Evolutionary conservation across 2,329 filamentous ascomycete genomes (phyloP).

Genomic region (Pseudogymnoascus sp.): DNA sequence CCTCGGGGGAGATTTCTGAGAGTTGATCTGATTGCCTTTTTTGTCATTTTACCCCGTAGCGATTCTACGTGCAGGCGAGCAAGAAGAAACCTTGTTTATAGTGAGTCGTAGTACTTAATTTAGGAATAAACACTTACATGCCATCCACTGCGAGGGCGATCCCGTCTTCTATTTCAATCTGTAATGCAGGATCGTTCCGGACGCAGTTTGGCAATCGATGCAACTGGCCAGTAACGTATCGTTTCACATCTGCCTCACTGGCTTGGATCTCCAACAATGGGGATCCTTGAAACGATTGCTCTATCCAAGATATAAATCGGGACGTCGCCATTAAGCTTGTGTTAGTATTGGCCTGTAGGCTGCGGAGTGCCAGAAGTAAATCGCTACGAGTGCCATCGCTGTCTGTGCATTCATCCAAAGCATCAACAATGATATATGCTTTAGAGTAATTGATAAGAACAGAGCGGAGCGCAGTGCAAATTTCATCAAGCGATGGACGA

Average conservation of each 20-base stretch:
- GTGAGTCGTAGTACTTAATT: background rate
- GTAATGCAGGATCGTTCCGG: background rate
- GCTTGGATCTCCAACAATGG: background rate
- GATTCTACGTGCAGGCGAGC: background rate
- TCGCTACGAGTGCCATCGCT: background rate
- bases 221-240: background rate
- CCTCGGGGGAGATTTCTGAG: background rate
- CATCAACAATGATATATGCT: constrained; percentile 18
- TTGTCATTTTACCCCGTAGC: background rate
- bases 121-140: background rate
- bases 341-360: background rate
- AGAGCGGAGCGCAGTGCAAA: constrained; percentile 15
- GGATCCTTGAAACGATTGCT: constrained; percentile 44
- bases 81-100: background rate
- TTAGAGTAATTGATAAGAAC: constrained; percentile 16
- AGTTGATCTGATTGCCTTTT: background rate
- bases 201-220: background rate
- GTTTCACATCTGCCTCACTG: background rate
- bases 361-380: background rate
- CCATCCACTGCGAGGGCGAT: background rate
- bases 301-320: constrained; percentile 43
- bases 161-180: background rate
- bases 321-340: background rate
- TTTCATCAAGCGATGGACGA: constrained; percentile 10
- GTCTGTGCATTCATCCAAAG: constrained; percentile 17